Evolutionary conservation across 139 green algal genomes (phyloP), one percentile per base, ranked within the genome.

Genomic region (Pleodorina starrii): DNA sequence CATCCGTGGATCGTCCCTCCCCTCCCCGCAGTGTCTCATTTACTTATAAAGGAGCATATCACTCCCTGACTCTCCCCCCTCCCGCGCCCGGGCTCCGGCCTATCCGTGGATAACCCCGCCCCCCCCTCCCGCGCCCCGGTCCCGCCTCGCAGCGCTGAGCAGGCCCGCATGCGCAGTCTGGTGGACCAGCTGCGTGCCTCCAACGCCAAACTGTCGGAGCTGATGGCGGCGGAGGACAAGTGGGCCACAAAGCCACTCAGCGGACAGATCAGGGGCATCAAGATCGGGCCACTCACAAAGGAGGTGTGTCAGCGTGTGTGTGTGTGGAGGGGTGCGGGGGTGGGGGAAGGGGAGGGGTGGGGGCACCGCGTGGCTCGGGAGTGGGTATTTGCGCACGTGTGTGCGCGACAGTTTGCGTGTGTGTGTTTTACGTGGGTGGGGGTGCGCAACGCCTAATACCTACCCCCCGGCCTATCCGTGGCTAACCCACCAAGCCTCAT

Each of bases 121-220:
- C n/a, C n/a, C n/a, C n/a, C n/a, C n/a, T n/a, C n/a, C n/a, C n/a
- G n/a, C n/a, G n/a, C n/a, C n/a, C n/a, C n/a, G n/a, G n/a, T 76
- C 68, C 19, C 35, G 16, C 32, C 38, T 1, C 12, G 0, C 75
- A 90, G 85, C 5, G 29, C 73, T 2, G 85, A 90, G 85, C 48
- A 90, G 75, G 43, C 23, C 27, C 85, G 68, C 57, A 75, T 91
- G 87, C 76, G 84, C 6, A 46, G 38, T n/a, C 71, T 87, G 50
- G 78, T 91, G 78, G 36, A 75, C 35, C 40, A 57, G 38, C 77
- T 91, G 48, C 78, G 51, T 7, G 48, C 48, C 78, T 82, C 46
- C 27, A 57, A 84, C 63, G 27, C 87, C 40, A 57, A 66, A 36
- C 87, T 91, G 21, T 54, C 38, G 25, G 87, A 84, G 43, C 71